Evolutionary conservation across 768 basidiomycete species (phyloP).

Genomic region (Amanita jacksonii): DNA sequence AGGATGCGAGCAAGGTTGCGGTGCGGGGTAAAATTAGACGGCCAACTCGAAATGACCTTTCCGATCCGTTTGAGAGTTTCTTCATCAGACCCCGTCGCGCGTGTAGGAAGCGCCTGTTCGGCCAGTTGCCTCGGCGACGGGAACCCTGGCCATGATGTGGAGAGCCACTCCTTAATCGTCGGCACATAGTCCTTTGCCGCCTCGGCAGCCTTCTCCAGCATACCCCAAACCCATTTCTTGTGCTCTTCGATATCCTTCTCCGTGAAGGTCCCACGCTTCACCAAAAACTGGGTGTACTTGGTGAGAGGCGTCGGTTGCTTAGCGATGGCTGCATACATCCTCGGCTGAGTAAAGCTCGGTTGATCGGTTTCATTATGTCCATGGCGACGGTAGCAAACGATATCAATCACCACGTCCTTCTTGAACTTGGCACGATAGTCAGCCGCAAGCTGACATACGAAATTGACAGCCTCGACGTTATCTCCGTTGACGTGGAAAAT

Average conservation of each 20-base stretch:
- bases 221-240: constrained; percentile 99
- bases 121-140: constrained; percentile 94
- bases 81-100: constrained; percentile 72
- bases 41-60: constrained; percentile 78
- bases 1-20: constrained; percentile 94
- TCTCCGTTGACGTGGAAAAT: constrained; percentile 99
- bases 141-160: constrained; percentile 97
- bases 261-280: constrained; percentile 88
- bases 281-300: constrained; percentile 85
- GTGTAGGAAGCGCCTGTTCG: constrained; percentile 85
- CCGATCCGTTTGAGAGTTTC: constrained; percentile 78
- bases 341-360: constrained; percentile 95
- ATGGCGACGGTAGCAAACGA: constrained; percentile 97
- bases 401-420: constrained; percentile 97
- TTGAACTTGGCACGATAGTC: constrained; percentile 98
- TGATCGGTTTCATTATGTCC: constrained; percentile 99
- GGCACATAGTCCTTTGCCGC: constrained; percentile 94
- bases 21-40: constrained; percentile 79
- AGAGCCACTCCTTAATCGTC: constrained; percentile 93
- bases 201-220: constrained; percentile 94
- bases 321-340: constrained; percentile 97
- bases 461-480: constrained; percentile 96
- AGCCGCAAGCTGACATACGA: constrained; percentile 95
- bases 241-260: constrained; percentile 96
- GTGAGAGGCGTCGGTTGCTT: constrained; percentile 89